Conservation (phyloP, 2,329 filamentous ascomycete species). For the Purpureocillium lavendulum region DNA sequence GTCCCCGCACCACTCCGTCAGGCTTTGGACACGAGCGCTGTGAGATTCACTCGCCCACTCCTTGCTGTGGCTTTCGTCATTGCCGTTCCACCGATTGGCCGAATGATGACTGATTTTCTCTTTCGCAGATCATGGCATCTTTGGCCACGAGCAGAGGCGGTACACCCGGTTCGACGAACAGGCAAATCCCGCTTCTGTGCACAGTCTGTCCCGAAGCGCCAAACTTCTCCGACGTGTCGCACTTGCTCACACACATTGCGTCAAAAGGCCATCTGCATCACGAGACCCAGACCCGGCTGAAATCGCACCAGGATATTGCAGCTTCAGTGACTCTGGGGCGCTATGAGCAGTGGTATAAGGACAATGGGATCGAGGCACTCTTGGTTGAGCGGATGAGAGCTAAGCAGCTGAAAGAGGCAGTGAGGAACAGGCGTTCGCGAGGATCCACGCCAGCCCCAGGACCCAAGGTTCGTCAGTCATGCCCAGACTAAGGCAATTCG, state of each 20-base stretch:
- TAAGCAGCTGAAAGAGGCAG: constrained; percentile 60
- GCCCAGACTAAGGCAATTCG: too few species aligned
- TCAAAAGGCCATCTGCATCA: constrained; percentile 88
- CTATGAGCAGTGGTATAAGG: constrained; percentile 73
- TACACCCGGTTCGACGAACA: constrained; percentile 14
- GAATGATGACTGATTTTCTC: constrained; percentile 3
- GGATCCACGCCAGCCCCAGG: constrained; percentile 9
- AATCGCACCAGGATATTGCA: constrained; percentile 56
- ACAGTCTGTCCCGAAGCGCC: constrained; percentile 74
- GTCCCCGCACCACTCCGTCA: too few species aligned
- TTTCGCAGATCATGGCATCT: constrained; percentile 28
- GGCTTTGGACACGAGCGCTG: too few species aligned
- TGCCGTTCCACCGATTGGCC: background rate
- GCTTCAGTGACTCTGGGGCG: constrained; percentile 53
- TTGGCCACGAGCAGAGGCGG: constrained; percentile 12
- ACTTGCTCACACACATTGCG: constrained; percentile 83
- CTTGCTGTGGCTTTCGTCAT: too few species aligned
- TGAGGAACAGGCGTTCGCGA: constrained; percentile 40
- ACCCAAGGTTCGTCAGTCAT: constrained; percentile 14
- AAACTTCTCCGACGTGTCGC: constrained; percentile 81
- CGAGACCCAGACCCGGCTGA: constrained; percentile 73
- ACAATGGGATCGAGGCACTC: constrained; percentile 61
- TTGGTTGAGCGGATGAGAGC: constrained; percentile 70
- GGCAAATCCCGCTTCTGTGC: constrained; percentile 63
- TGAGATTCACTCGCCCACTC: too few species aligned